Evolutionary conservation across 2,329 filamentous ascomycete genomes (phyloP).

Genomic region (Diplodia scrobiculata): DNA sequence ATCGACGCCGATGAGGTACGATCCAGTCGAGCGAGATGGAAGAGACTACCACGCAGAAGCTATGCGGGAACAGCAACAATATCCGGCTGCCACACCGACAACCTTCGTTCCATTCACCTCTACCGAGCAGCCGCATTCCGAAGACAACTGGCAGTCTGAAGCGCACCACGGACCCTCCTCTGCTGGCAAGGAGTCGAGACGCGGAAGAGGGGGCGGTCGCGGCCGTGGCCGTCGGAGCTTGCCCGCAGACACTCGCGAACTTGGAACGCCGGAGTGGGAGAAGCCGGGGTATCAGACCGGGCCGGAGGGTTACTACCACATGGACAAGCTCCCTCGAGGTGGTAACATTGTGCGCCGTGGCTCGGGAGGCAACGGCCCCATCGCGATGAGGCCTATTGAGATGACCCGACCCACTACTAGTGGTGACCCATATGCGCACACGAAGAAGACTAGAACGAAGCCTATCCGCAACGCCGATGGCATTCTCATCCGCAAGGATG

Average conservation of each 20-base stretch:
- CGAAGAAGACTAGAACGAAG: conserved; percentile 55
- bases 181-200: conserved; percentile 25
- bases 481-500: conserved; percentile 55
- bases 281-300: conserved; percentile 43
- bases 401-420: conserved; percentile 35
- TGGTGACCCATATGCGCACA: conserved; percentile 44
- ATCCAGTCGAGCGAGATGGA: conserved; percentile 14
- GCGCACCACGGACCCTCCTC: conserved; percentile 36
- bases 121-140: conserved; percentile 36
- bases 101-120: conserved; percentile 36
- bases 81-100: conserved; percentile 33
- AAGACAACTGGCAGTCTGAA: conserved; percentile 40
- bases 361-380: conserved; percentile 37
- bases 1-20: conserved; percentile 13
- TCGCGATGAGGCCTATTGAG: conserved; percentile 28
- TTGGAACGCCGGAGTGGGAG: conserved; percentile 49
- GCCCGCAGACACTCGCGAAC: conserved; percentile 34
- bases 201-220: conserved; percentile 39
- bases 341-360: conserved; percentile 39
- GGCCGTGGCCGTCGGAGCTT: conserved; percentile 48
- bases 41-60: conserved; percentile 13
- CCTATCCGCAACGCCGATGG: conserved; percentile 55
- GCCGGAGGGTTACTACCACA: conserved; percentile 44
- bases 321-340: conserved; percentile 34
- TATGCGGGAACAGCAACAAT: conserved; percentile 14